Conservation (phyloP, 1,284 basidiomycete species). For the Athelia sp. region DNA sequence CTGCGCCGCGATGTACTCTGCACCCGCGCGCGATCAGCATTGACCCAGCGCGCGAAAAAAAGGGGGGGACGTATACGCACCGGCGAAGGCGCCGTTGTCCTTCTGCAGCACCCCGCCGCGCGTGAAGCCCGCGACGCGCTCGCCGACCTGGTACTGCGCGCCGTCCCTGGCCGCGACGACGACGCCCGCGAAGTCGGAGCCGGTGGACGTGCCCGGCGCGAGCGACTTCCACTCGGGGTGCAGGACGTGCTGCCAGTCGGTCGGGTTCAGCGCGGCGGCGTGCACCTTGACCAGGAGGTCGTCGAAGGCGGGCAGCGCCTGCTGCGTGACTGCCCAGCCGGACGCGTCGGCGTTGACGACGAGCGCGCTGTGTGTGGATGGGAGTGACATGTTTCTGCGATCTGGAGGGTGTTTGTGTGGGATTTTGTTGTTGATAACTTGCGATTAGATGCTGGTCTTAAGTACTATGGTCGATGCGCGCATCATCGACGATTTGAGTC, state of each 20-base stretch:
- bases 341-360: background rate
- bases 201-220: background rate
- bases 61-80: background rate
- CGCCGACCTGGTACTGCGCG: background rate
- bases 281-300: background rate
- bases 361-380: background rate
- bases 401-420: too few species aligned
- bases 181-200: background rate
- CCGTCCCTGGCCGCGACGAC: background rate
- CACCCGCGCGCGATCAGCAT: background rate
- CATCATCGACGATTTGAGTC: too few species aligned
- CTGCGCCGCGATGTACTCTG: background rate
- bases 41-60: background rate
- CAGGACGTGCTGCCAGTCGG: background rate
- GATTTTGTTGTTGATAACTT: too few species aligned
- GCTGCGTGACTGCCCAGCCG: background rate
- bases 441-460: too few species aligned
- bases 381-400: background rate
- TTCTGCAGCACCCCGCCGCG: background rate
- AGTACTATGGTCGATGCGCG: too few species aligned
- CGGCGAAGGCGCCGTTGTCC: background rate
- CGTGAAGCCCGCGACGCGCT: background rate
- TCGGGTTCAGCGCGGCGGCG: background rate
- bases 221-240: background rate
- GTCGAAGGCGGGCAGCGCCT: background rate